Evolutionary conservation across 257 asterid species (phyloP).

Genomic region (Nicotiana tabacum): DNA sequence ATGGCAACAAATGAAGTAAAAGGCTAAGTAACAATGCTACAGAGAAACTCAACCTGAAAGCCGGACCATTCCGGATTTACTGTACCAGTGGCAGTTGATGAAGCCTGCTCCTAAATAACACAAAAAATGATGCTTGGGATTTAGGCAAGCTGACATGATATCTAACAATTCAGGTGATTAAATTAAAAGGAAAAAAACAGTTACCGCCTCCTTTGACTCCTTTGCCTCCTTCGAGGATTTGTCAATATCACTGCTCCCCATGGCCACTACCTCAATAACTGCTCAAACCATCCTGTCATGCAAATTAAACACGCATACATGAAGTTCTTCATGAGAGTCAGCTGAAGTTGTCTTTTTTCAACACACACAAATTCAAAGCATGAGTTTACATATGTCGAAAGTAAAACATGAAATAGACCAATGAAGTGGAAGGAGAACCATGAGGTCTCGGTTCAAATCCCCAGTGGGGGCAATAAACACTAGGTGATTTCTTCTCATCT

Average conservation of each 20-base stretch:
- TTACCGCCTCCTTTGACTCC: constrained; percentile 71
- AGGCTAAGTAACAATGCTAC: constrained; percentile 8
- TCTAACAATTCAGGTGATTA: background rate
- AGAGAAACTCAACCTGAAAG: constrained; percentile 63
- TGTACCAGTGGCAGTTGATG: constrained; percentile 52
- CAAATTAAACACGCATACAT: background rate
- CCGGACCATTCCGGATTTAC: constrained; percentile 86
- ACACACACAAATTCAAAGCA: background rate
- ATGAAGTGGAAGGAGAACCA: too few relatives aligned
- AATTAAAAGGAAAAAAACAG: background rate
- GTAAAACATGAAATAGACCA: background rate
- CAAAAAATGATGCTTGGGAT: background rate
- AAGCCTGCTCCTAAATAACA: constrained; percentile 58
- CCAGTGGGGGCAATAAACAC: too few relatives aligned
- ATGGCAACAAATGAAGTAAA: constrained; percentile 11
- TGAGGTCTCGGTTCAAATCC: too few relatives aligned
- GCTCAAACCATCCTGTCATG: constrained; percentile 39
- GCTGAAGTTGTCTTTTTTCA: background rate
- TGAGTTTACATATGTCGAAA: background rate
- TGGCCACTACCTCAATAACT: constrained; percentile 30
- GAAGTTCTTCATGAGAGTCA: background rate
- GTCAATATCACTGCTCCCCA: constrained; percentile 81
- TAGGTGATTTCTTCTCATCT: too few relatives aligned
- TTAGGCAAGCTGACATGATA: background rate
- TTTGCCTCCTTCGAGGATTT: constrained; percentile 76